Evolutionary conservation across 805 yeast species (phyloP), one percentile per base, ranked within the genome.

Genomic region (Wickerhamiella azyma): DNA sequence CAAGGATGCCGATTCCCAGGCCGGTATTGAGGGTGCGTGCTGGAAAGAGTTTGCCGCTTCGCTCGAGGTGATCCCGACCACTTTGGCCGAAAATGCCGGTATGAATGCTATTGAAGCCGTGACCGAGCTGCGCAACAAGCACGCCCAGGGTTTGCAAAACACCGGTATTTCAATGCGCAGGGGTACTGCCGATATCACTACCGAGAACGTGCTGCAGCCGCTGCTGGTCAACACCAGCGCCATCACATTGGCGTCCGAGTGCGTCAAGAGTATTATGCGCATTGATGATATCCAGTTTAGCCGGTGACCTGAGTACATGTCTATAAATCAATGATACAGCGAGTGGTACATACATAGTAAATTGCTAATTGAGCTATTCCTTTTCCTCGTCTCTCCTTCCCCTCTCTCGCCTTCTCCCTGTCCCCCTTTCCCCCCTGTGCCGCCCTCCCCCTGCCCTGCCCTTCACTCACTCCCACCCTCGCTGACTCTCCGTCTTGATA

Each of bases 141-240:
- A 92, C 62, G 96, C 83, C 61, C 70, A 71, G 52, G 97, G 98
- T 48, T 95, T 86, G 62, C 73, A 70, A 53, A 80, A 85, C 57
- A 94, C 96, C n/a, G 99, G 98, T 43, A 85, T 92, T 52, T 82
- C 94, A 33, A 94, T 86, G 45, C 77, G 96, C 66, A 79, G 96
- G 60, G 80, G 94, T 0, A 94, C 94, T 40, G 84, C 97, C 35
- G 85, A 89, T 63, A 85, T 94, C 26, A 84, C 71, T 55, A 85
- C 82, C 44, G 99, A 92, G 66, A 94, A 92, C 62, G 96, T 92
- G 48, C 69, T 92, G 59, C 99, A 92, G 66, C 99, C 99, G 3
- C 94, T 88, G 9, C 71, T 92, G 62, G 98, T 92, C 45, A 83
- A 81, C 62, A 88, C 92, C 16, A 84, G 95, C 65, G 96, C 97